Percentiles rank a stretch among this genome's conserved stretches.
These are phyloP conservation scores for Boletus fagicola DNA, from an alignment of 768 basidiomycete genomes.

Conservation along the genomic window DNA sequence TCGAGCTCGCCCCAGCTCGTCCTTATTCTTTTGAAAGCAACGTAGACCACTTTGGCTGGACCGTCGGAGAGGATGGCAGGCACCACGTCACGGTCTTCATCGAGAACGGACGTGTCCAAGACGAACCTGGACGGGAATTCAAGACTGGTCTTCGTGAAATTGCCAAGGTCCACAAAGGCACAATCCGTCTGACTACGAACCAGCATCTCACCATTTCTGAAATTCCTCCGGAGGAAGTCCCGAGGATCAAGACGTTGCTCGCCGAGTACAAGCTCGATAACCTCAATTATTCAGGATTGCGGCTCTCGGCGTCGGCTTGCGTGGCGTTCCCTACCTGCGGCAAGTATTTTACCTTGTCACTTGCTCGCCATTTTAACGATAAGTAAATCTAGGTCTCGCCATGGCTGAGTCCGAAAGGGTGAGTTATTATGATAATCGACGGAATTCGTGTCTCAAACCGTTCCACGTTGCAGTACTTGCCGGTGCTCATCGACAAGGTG, in stretches of 20 bases:
- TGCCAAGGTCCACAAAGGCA: constrained; percentile 91
- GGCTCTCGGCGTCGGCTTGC: constrained; percentile 91
- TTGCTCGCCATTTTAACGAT: background rate
- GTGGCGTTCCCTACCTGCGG: constrained; percentile 97
- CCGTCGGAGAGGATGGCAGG: constrained; percentile 78
- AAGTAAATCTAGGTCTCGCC: constrained; percentile 48
- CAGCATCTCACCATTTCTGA: constrained; percentile 92
- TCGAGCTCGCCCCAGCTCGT: constrained; percentile 67
- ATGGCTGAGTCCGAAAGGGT: constrained; percentile 79
- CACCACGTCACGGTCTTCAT: constrained; percentile 94
- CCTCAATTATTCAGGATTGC: constrained; percentile 69
- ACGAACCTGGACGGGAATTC: constrained; percentile 86
- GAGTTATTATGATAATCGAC: constrained; percentile 19
- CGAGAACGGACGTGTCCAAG: constrained; percentile 97
- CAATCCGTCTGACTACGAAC: constrained; percentile 91
- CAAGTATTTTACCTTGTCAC: constrained; percentile 14
- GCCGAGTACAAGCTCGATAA: constrained; percentile 90
- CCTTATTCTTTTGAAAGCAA: constrained; percentile 84
- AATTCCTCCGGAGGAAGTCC: constrained; percentile 68
- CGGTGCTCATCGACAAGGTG: constrained; percentile 88
- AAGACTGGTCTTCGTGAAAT: constrained; percentile 92
- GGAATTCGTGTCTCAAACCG: constrained; percentile 34
- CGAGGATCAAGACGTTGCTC: constrained; percentile 74
- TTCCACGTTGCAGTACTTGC: constrained; percentile 68
- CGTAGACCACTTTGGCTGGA: constrained; percentile 94